Evolutionary conservation across 2,329 filamentous ascomycete species (phyloP).

Genomic region (Penicillium sp.): DNA sequence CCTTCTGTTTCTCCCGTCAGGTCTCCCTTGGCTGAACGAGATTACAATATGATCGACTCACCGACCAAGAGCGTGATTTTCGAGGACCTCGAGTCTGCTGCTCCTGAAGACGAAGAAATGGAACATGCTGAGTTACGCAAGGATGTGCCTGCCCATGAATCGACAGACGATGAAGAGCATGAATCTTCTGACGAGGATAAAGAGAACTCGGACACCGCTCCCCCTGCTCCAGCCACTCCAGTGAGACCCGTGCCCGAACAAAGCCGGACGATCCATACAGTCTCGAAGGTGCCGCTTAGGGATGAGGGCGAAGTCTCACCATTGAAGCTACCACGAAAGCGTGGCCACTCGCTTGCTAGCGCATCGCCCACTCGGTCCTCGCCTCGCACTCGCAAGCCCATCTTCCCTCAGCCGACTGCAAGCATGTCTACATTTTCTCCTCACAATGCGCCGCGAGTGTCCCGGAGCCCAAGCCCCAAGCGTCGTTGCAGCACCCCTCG

Average conservation of each 20-base stretch:
- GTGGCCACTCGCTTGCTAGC: constrained; percentile 52
- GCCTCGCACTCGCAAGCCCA: constrained; percentile 25
- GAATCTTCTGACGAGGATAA: constrained; percentile 24
- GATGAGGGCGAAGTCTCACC: constrained; percentile 54
- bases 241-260: constrained; percentile 44
- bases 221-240: constrained; percentile 52
- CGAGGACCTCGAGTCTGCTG: constrained; percentile 19
- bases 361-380: constrained; percentile 37
- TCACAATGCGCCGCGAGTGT: constrained; percentile 22
- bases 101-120: constrained; percentile 2
- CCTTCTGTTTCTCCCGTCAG: neutral
- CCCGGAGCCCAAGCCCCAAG: constrained; percentile 20
- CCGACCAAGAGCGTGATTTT: constrained; percentile 18
- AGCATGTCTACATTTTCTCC: constrained; percentile 25
- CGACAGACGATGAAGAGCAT: constrained; percentile 8
- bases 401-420: constrained; percentile 22
- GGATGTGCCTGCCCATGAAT: neutral
- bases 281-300: constrained; percentile 72
- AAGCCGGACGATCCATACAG: constrained; percentile 62
- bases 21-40: constrained; percentile 4
- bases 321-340: constrained; percentile 43
- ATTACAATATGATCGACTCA: constrained; percentile 10
- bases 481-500: constrained; percentile 13
- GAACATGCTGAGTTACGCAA: constrained; percentile 1
- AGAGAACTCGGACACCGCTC: constrained; percentile 23